Evolutionary conservation across 345 rosid species (phyloP).

Genomic region (Nephelium lappaceum): DNA sequence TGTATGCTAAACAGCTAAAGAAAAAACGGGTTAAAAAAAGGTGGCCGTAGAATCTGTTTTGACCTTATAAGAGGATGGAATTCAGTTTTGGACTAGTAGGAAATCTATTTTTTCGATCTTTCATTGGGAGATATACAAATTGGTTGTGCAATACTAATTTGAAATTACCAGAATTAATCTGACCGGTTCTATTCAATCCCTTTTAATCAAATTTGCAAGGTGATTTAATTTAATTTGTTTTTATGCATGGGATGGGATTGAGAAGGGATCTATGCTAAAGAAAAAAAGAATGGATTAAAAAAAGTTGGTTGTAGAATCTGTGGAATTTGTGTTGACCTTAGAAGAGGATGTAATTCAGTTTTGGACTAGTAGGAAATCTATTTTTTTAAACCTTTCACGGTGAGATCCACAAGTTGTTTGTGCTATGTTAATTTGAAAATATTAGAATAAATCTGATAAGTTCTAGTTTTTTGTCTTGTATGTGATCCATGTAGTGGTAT

Average conservation of each 20-base stretch:
- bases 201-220: too few species aligned
- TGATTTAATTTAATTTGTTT: too few species aligned
- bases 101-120: too few species aligned
- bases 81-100: background rate
- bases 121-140: background rate
- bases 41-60: background rate
- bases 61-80: background rate
- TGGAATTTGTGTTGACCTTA: too few species aligned
- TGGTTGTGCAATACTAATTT: background rate
- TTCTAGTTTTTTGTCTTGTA: background rate
- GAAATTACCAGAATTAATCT: background rate
- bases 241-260: too few species aligned
- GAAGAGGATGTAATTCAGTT: too few species aligned
- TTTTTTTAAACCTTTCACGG: too few species aligned
- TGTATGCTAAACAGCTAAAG: background rate
- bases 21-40: background rate
- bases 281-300: too few species aligned
- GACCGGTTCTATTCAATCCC: background rate
- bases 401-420: too few species aligned
- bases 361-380: too few species aligned
- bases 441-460: background rate
- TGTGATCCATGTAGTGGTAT: background rate
- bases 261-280: too few species aligned
- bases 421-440: background rate
- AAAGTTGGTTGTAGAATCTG: too few species aligned